phyloP scores from a whole-genome alignment of 2,329 filamentous ascomycete species.

The Colletotrichum liaoningense region DNA sequence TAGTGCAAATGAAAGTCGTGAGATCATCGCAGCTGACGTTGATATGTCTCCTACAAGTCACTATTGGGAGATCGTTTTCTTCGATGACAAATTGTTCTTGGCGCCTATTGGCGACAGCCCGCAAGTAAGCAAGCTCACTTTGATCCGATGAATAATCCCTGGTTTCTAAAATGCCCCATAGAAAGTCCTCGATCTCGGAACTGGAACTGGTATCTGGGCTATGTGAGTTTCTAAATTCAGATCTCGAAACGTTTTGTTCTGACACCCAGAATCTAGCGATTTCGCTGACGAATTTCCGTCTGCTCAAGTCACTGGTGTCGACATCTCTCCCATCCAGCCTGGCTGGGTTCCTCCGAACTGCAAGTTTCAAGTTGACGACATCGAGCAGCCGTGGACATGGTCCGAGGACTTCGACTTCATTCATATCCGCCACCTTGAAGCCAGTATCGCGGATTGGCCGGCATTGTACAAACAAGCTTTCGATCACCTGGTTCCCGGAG shows the following conservation, averaged over 20 bases:
- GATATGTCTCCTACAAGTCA: not conserved
- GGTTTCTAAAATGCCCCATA: not conserved
- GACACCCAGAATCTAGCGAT: constrained; percentile 54
- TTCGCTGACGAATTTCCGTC: constrained; percentile 55
- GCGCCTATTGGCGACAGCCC: not conserved
- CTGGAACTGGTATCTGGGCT: constrained; percentile 19
- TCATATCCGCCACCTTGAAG: constrained; percentile 67
- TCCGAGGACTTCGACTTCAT: constrained; percentile 65
- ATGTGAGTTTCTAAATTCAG: constrained; percentile 12
- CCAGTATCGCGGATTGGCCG: constrained; percentile 67
- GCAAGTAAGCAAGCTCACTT: not conserved
- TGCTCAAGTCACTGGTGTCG: constrained; percentile 59
- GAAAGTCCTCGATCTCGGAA: not conserved
- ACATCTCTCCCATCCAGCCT: constrained; percentile 69
- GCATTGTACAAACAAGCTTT: constrained; percentile 62
- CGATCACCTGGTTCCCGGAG: constrained; percentile 68
- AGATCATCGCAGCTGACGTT: not conserved
- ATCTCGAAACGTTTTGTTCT: not conserved
- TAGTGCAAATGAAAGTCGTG: no score
- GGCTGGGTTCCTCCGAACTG: constrained; percentile 69
- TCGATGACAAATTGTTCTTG: not conserved
- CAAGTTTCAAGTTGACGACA: constrained; percentile 58
- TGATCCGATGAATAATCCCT: not conserved
- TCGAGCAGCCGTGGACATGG: constrained; percentile 56
- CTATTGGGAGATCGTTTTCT: not conserved